Conservation (phyloP, 345 rosid genomes). For the Hevea brasiliensis region DNA sequence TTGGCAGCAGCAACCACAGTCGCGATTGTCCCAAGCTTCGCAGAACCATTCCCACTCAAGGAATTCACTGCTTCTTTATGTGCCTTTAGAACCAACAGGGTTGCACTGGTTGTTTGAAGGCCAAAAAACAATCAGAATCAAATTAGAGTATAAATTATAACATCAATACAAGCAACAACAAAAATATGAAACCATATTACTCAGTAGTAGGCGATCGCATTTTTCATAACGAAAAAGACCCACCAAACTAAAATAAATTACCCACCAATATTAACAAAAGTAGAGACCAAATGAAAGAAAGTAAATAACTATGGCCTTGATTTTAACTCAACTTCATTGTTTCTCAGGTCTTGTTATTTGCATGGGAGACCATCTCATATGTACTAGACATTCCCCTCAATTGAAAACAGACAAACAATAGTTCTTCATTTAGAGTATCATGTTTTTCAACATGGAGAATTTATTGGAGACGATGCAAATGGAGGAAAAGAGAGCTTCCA, state of each 20-base stretch:
- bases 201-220: neutral
- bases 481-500: neutral
- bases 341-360: neutral
- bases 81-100: constrained; percentile 90
- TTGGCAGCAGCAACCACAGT: constrained; percentile 97
- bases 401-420: neutral
- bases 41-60: constrained; percentile 82
- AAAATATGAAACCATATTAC: neutral
- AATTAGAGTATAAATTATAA: neutral
- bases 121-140: constrained; percentile 1
- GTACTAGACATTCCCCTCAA: neutral
- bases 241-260: neutral
- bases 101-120: constrained; percentile 53
- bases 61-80: constrained; percentile 97
- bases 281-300: neutral
- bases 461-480: neutral
- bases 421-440: neutral
- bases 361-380: neutral
- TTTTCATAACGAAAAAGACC: constrained; percentile 2
- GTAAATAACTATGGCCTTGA: neutral
- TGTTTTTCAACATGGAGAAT: neutral
- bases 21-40: constrained; percentile 90
- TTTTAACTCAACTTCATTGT: neutral
- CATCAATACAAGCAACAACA: neutral
- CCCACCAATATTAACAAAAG: neutral